These are phyloP conservation scores for Yarrowia alimentaria DNA, from an alignment of 805 yeast genomes.

Conservation along the genomic window DNA sequence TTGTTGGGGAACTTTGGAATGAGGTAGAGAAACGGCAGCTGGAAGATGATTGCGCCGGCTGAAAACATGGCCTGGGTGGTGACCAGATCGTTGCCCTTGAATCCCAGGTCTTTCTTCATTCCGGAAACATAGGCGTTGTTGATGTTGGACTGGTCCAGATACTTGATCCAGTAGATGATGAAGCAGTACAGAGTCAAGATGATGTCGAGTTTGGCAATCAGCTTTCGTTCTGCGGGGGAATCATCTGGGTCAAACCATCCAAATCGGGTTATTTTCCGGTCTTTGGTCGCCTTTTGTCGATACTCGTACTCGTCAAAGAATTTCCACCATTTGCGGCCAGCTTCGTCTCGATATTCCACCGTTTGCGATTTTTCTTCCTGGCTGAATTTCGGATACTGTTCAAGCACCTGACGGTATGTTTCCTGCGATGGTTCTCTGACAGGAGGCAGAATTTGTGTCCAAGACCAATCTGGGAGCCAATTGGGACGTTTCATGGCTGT, in stretches of 20 bases:
- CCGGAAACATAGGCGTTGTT: constrained; percentile 48
- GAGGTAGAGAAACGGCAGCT: constrained; percentile 37
- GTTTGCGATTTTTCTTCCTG: background rate
- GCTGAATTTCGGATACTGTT: background rate
- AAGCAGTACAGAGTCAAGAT: constrained; percentile 52
- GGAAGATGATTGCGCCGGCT: constrained; percentile 39
- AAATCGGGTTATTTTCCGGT: constrained; percentile 39
- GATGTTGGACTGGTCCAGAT: constrained; percentile 43
- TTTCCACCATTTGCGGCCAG: constrained; percentile 41
- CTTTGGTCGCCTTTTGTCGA: constrained; percentile 39
- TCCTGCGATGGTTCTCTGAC: background rate
- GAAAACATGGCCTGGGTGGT: constrained; percentile 34
- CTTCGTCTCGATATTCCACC: constrained; percentile 30
- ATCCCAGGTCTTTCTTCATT: constrained; percentile 39
- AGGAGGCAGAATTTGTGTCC: background rate
- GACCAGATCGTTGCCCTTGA: constrained; percentile 36
- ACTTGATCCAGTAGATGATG: constrained; percentile 42
- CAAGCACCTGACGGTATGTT: background rate
- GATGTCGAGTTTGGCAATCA: constrained; percentile 54
- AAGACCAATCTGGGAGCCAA: too few species aligned
- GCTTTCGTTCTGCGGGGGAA: constrained; percentile 48
- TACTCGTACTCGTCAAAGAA: constrained; percentile 61
- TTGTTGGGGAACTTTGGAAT: constrained; percentile 36
- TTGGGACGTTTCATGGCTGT: too few species aligned
- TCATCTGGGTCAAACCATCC: constrained; percentile 53